Conservation (phyloP, 2,329 filamentous ascomycete genomes). For the Monilinia laxa region DNA sequence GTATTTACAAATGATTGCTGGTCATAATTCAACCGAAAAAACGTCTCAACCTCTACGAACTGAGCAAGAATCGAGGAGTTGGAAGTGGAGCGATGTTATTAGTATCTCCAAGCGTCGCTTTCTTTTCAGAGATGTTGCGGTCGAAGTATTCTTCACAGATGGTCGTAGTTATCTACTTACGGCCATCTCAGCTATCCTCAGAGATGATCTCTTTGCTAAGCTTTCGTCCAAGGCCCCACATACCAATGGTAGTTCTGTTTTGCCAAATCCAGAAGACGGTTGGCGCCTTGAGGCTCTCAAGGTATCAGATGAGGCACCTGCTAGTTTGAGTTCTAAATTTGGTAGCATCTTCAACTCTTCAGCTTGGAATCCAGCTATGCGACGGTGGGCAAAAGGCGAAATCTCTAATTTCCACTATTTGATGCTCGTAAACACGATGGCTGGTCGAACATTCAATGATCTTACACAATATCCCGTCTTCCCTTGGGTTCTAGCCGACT, state of each 20-base stretch:
- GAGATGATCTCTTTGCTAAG: constrained; percentile 79
- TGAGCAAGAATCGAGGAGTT: constrained; percentile 83
- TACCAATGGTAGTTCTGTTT: constrained; percentile 65
- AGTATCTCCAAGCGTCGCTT: constrained; percentile 96
- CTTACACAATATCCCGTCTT: constrained; percentile 98
- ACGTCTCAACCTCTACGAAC: constrained; percentile 49
- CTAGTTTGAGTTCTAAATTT: constrained; percentile 79
- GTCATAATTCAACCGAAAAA: constrained; percentile 60
- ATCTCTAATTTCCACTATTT: constrained; percentile 98
- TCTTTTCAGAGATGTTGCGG: constrained; percentile 88
- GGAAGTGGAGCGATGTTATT: constrained; percentile 92
- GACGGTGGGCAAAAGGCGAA: constrained; percentile 88
- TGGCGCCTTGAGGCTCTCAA: constrained; percentile 89
- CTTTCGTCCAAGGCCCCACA: constrained; percentile 79
- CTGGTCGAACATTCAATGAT: constrained; percentile 95
- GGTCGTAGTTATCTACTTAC: constrained; percentile 93
- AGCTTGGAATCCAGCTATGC: constrained; percentile 79
- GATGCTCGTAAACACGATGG: constrained; percentile 98
- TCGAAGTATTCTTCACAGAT: constrained; percentile 98
- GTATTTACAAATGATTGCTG: constrained; percentile 90
- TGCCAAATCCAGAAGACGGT: constrained; percentile 78
- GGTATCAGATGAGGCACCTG: constrained; percentile 58
- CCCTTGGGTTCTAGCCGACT: constrained; percentile 94
- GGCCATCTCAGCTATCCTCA: constrained; percentile 67
- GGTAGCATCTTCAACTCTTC: constrained; percentile 87